Evolutionary conservation across 1,139 yeast genomes (phyloP), one percentile per base, ranked within the genome.

Genomic region (Candida sp.): DNA sequence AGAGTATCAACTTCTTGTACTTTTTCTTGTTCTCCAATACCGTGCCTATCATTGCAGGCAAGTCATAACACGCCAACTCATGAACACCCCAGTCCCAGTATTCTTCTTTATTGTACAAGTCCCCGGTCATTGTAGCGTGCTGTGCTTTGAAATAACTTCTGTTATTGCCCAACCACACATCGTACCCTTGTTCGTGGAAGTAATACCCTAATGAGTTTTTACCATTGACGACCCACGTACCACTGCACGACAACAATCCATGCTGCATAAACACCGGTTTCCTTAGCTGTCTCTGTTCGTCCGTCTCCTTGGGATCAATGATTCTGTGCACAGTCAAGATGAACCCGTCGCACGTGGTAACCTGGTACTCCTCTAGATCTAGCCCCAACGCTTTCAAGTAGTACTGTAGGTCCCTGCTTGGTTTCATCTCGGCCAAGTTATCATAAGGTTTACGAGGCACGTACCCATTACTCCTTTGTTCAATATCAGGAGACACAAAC

Each of bases 121-220:
- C 52, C 55, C 76, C 70, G 68, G 73, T 53, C 56, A 60, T 57
- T n/a, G 52, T 60, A 1, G 69, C 62, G 66, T 90, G 96, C 49
- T 78, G 73, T 0, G 96, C 90, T 39, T 79, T 75, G 65, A 92
- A 90, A 33, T 97, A 96, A 55, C 96, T 85, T 53, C 99, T 73
- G 65, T 93, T 93, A 63, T 93, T 92, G 1, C 98, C 98, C 49
- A 94, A 68, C 98, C 98, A 94, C 1, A 94, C 94, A 60, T 94
- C 98, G 64, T 79, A 91, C 0, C 97, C 97, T 32, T 73, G 67
- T 26, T 78, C 73, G 41, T 77, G 68, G 30, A 93, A 72, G 58
- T 75, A 80, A 58, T 84, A 85, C 0, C 96, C 96, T 48, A 94
- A 65, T 5, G 96, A 88, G 52, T 89, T 83, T 50, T 76, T 74